Evolutionary conservation across 257 asterid genomes (phyloP).

Genomic region (Avicennia marina): DNA sequence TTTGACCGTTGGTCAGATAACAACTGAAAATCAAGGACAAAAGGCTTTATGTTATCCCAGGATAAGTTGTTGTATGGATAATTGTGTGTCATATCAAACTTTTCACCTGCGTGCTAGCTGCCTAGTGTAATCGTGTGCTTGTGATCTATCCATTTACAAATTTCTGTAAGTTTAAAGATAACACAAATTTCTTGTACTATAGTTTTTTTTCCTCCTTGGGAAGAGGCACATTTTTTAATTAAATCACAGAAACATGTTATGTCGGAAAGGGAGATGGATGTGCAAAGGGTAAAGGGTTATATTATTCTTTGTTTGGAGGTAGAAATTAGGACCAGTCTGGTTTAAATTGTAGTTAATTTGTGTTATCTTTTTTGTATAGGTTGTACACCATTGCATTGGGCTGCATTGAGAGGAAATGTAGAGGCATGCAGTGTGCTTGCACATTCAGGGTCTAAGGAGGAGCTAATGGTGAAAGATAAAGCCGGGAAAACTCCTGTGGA

Average conservation of each 20-base stretch:
- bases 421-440: constrained; percentile 94
- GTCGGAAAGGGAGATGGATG: too few relatives aligned
- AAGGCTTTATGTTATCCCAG: neutral
- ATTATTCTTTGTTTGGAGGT: neutral
- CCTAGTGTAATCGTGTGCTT: neutral
- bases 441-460: constrained; percentile 88
- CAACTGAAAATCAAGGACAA: neutral
- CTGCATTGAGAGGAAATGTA: constrained; percentile 79
- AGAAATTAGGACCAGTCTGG: neutral
- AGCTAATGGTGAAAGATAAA: constrained; percentile 60
- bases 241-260: too few relatives aligned
- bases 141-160: too few relatives aligned
- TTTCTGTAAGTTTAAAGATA: too few relatives aligned
- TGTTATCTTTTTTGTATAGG: constrained; percentile 46
- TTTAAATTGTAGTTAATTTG: constrained; percentile 16
- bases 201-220: too few relatives aligned
- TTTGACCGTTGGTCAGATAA: neutral
- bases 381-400: constrained; percentile 98
- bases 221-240: too few relatives aligned
- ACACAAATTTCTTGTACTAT: too few relatives aligned
- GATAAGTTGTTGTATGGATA: neutral
- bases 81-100: neutral
- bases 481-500: constrained; percentile 84
- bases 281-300: neutral
- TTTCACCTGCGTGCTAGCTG: neutral